These are phyloP conservation scores for Melampsora americana DNA, from an alignment of 1,284 basidiomycete species.

Conservation along the genomic window DNA sequence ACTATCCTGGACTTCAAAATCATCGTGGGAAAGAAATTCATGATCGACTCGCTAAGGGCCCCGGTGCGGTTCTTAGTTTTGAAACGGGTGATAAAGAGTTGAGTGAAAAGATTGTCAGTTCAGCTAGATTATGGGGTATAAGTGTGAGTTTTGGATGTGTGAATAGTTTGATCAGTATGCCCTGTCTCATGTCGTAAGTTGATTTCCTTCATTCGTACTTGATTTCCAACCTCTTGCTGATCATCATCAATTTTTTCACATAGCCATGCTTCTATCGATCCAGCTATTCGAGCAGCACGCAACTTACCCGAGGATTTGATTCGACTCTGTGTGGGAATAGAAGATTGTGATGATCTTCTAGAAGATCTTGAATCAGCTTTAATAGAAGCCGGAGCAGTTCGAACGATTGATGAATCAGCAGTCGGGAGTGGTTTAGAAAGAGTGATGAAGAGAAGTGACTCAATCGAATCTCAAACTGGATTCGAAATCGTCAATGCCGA, in stretches of 20 bases:
- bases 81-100: conserved; percentile 85
- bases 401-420: conserved; percentile 44
- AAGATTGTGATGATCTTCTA: conserved; percentile 85
- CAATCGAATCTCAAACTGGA: background rate
- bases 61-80: conserved; percentile 91
- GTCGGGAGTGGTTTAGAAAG: conserved; percentile 44
- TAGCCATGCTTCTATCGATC: conserved; percentile 95
- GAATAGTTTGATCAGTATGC: conserved; percentile 98
- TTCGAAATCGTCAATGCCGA: background rate
- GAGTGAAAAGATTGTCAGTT: conserved; percentile 88
- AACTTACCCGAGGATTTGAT: conserved; percentile 97
- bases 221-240: background rate
- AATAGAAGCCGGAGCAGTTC: conserved; percentile 82
- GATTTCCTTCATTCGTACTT: conserved; percentile 30
- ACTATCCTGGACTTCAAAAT: conserved; percentile 83
- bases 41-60: conserved; percentile 79
- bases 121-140: conserved; percentile 91
- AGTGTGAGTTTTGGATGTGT: conserved; percentile 97
- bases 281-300: conserved; percentile 83
- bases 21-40: conserved; percentile 86
- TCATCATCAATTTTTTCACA: conserved; percentile 27
- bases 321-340: conserved; percentile 95
- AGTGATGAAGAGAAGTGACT: conserved; percentile 45
- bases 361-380: conserved; percentile 93
- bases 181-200: conserved; percentile 96